Conservation (phyloP, 139 green algal genomes). For the Diplosphaera chodatii region DNA sequence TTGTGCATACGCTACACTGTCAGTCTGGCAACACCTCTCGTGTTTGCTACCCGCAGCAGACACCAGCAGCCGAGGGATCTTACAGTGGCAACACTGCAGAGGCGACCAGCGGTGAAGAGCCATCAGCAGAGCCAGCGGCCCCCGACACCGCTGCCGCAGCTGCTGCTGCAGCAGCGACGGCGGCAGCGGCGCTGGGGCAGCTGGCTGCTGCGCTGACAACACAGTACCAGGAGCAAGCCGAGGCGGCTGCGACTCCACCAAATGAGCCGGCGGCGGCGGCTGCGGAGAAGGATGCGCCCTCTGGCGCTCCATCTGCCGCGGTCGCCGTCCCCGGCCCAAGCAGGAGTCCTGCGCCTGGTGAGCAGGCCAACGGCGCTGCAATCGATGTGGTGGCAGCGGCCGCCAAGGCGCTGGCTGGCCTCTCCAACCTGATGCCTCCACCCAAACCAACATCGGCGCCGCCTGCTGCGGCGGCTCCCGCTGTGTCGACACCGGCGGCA, state of each 20-base stretch:
- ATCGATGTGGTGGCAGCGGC: not conserved
- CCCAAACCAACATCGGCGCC: no score
- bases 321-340: not conserved
- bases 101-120: not conserved
- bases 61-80: no score
- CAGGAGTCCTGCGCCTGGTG: not conserved
- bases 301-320: not conserved
- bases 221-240: not conserved
- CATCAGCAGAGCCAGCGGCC: not conserved
- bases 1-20: no score
- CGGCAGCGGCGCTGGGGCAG: slow-evolving; percentile 8
- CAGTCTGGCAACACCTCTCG: no score
- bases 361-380: not conserved
- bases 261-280: not conserved
- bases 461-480: not conserved
- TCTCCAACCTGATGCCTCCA: not conserved
- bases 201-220: slow-evolving; percentile 12
- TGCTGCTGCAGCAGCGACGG: not conserved
- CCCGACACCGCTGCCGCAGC: slow-evolving; percentile 1
- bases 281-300: not conserved
- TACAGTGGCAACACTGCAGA: no score
- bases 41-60: no score
- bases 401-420: not conserved
- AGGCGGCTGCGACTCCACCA: not conserved
- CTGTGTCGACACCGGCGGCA: not conserved